Base-by-base conservation (phyloP, 163 green algal species). In the Volvox carteri region DNA sequence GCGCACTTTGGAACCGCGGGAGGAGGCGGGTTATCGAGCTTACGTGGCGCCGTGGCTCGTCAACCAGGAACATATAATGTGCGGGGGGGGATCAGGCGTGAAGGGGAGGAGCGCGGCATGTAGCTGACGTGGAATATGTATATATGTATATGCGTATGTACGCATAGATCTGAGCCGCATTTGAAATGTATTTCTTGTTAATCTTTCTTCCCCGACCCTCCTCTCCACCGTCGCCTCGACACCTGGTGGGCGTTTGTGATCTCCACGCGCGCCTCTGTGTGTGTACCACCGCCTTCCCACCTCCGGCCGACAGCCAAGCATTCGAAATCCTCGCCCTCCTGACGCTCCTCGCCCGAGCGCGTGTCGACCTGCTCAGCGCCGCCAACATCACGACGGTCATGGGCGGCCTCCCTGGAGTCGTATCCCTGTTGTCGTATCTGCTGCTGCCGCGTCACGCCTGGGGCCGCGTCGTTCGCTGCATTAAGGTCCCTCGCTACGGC, bases 41-140 rank as follows among this genome's bases (percentile, higher is more conserved):
- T 85, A 70, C 37, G 11, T 28, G 18, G 76, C 33, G 33, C 76
- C 50, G 1, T 85, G 76, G 76, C 1, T 37, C 7, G 52, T 73
- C 35, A 70, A 65, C 18, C 76, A 85, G 76, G 76, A 85, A 35
- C 50, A 73, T 11, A 35, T 85, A 21, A 85, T 85, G 76, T 85
- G 52, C 35, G 76, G 19, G 67, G 33, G 1, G 35, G 14, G 67
- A 41, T 37, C 4, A 6, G 62, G 28, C 54, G 54, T 65, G 28
- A 65, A n/a, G n/a, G n/a, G n/a, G n/a, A n/a, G n/a, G n/a, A n/a
- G n/a, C n/a, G n/a, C n/a, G n/a, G n/a, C n/a, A n/a, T n/a, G n/a
- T n/a, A n/a, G n/a, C n/a, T n/a, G n/a, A n/a, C n/a, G n/a, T n/a
- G n/a, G n/a, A n/a, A n/a, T n/a, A n/a, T n/a, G n/a, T n/a, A n/a